phyloP scores from a whole-genome alignment of 768 basidiomycete species.

The Suillus spraguei region DNA sequence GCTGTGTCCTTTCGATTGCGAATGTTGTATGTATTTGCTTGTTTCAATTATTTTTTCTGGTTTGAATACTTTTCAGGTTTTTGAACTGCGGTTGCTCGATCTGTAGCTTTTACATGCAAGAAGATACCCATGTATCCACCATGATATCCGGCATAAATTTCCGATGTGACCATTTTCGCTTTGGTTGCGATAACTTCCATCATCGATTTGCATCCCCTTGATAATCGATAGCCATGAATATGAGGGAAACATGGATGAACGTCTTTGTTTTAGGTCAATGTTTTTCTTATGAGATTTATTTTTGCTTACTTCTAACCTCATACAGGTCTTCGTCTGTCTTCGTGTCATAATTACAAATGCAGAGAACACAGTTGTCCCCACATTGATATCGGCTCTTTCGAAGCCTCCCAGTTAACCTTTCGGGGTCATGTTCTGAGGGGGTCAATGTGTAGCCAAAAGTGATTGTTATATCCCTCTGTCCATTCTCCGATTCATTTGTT shows the following conservation, averaged over 20 bases:
- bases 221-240: not conserved
- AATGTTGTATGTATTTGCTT: conserved; percentile 68
- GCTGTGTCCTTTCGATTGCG: conserved; percentile 86
- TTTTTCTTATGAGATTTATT: not conserved
- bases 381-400: conserved; percentile 50
- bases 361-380: not conserved
- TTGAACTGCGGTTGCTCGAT: conserved; percentile 16
- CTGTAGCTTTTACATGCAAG: conserved; percentile 6
- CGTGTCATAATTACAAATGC: not conserved
- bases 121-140: conserved; percentile 9
- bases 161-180: not conserved
- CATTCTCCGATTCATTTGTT: conserved; percentile 25
- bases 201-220: too few species aligned
- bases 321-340: not conserved
- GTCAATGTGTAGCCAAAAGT: conserved; percentile 68
- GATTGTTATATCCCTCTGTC: conserved; percentile 23
- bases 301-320: not conserved
- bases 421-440: conserved; percentile 46
- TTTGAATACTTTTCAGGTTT: conserved; percentile 25
- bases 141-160: not conserved
- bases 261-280: not conserved
- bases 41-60: not conserved
- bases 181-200: not conserved
- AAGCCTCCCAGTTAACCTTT: conserved; percentile 50
- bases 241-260: not conserved